Base-by-base conservation (phyloP, 2,329 filamentous ascomycete species). In the Aspergillus glaucus region DNA sequence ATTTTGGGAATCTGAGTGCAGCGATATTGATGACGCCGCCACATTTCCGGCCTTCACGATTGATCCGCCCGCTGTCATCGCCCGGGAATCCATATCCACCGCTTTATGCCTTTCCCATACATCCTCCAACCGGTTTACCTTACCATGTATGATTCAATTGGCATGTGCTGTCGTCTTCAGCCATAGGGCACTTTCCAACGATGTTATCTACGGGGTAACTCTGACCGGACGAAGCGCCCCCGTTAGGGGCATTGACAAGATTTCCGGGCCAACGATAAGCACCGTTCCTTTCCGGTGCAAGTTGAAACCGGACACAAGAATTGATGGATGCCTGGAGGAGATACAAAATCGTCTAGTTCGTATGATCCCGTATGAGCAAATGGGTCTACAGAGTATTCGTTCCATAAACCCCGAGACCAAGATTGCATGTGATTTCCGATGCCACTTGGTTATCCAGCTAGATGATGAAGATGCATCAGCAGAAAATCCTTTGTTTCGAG, bases 311-410 rank as follows among this genome's bases (percentile, higher is more conserved):
- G 9, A 59, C 26, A 62, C 69, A 43, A 62, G 62, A 5, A 62
- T 72, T 2, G 58, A 62, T 0, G 72, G 80, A 42, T 85, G 78
- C 52, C 67, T 87, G 3, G 70, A 78, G 39, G 64, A 69, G 2
- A 73, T 86, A 2, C 81, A 86, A 34, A 69, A 79, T 26, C 73
- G 78, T 47, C 79, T 76, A 0, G 72, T 81, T 0, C 66, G 74
- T 3, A 77, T 80, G 54, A 84, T 86, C 5, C 78, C 81, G 0
- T 78, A 85, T 59, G 80, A 87, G 62, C 82, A 88, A 60, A 73
- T 79, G n/a, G 75, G 75, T n/a, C 54, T 78, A 3, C 75, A 77
- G 47, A 68, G 72, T 37, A 77, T 78, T 50, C 78, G 80, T 8
- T 72, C 74, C 19, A 64, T 84, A 10, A 80, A 77, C 56, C 67